Base-by-base conservation (phyloP, 73 alveolate genomes). In the Symbiodinium natans region DNA sequence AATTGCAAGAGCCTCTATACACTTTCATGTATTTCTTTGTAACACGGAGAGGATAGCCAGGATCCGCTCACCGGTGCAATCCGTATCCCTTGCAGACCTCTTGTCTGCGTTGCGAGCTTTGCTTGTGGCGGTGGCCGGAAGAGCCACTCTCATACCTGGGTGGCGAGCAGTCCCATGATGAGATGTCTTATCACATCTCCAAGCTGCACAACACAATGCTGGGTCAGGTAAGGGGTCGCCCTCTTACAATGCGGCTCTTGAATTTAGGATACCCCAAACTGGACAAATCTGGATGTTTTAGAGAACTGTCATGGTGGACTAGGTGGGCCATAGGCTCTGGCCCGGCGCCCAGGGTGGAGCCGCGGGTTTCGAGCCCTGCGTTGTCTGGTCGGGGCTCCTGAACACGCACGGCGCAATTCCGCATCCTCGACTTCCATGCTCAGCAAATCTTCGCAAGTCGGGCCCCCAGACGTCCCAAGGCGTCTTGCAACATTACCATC, bases 21-120 rank as follows among this genome's bases (percentile, higher is more conserved):
- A n/a, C n/a, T n/a, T n/a, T n/a, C n/a, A n/a, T n/a, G n/a, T n/a
- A n/a, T n/a, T n/a, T n/a, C n/a, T n/a, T n/a, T n/a, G n/a, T n/a
- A n/a, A n/a, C n/a, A n/a, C n/a, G n/a, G n/a, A n/a, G n/a, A n/a
- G 80, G 33, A 25, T 7, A 11, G 80, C 80, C 17, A 52, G 36
- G 80, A 63, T 63, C 80, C 80, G 27, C 40, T 63, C 80, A 63
- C 33, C 80, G 36, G 80, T 63, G 80, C 80, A 63, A 9, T n/a
- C n/a, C n/a, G n/a, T n/a, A 63, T 63, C 80, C 59, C 13, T 63
- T 63, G 80, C 80, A 63, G 80, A 63, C 80, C 80, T 63, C 33
- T 63, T 63, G 80, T 63, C 80, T n/a, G 80, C 80, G 27, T 13
- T 46, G 13, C 59, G 38, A 29, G 80, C 80, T 63, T 27, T 63